Percentiles rank a stretch among this genome's conserved stretches.
Evolutionary conservation across 2,329 filamentous ascomycete species (phyloP).

Genomic region (Rhytidhysteron rufulum): DNA sequence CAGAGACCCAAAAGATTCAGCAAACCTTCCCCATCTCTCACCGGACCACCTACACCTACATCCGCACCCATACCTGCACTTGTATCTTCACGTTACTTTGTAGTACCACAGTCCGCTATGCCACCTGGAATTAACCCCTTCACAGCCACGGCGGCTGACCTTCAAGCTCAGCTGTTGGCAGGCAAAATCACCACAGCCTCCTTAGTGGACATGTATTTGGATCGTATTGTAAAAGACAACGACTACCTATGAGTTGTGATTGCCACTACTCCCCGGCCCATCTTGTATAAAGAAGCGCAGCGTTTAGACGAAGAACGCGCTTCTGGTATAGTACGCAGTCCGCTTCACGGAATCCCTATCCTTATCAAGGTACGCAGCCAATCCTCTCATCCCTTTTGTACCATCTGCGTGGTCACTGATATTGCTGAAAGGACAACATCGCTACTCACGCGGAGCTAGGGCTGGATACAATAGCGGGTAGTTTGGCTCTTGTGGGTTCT

Average conservation of each 20-base stretch:
- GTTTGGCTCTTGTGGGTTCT: conserved; percentile 17
- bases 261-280: not conserved
- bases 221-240: not conserved
- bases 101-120: not conserved
- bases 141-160: not conserved
- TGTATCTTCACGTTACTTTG: no score
- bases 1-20: no score
- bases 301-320: not conserved
- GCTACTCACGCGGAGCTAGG: conserved; percentile 16
- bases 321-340: not conserved
- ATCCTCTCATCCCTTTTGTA: not conserved
- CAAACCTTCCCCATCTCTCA: no score
- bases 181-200: not conserved
- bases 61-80: no score
- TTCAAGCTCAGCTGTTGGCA: not conserved
- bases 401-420: not conserved
- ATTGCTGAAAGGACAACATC: conserved; percentile 21
- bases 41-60: no score
- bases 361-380: not conserved
- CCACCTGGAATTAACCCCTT: not conserved
- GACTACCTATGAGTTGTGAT: not conserved
- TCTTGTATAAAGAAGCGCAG: not conserved
- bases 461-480: conserved; percentile 28
- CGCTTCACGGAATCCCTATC: not conserved
- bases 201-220: not conserved